These are phyloP conservation scores for Puccinia polysora DNA, from an alignment of 1,284 basidiomycete genomes.

Conservation along the genomic window DNA sequence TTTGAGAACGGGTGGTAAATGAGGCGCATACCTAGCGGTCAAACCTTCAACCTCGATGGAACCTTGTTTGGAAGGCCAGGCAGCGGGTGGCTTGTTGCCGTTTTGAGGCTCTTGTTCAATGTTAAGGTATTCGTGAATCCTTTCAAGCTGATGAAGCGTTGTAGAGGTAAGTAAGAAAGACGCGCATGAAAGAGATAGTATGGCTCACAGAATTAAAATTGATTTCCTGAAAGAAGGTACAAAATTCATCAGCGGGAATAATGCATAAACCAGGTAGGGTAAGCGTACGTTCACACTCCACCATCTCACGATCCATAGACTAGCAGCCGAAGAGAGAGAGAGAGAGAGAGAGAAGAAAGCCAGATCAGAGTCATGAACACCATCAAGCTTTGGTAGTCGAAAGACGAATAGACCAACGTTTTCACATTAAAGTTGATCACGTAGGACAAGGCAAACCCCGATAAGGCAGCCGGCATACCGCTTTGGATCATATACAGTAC, in stretches of 20 bases:
- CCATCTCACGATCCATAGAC: constrained; percentile 52
- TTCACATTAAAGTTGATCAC: constrained; percentile 45
- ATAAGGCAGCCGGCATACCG: constrained; percentile 43
- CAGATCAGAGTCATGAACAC: background rate
- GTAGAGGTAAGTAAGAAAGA: background rate
- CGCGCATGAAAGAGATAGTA: background rate
- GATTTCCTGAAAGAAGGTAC: constrained; percentile 11
- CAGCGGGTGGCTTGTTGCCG: constrained; percentile 50
- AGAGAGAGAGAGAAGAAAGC: background rate
- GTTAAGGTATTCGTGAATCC: constrained; percentile 51
- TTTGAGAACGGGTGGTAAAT: constrained; percentile 51
- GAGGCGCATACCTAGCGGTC: constrained; percentile 52
- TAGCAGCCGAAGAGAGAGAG: constrained; percentile 33
- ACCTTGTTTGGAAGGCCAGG: constrained; percentile 51
- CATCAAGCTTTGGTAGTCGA: constrained; percentile 51
- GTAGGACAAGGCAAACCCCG: constrained; percentile 49
- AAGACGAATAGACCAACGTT: constrained; percentile 51
- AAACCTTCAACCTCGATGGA: constrained; percentile 51
- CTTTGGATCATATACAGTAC: constrained; percentile 44
- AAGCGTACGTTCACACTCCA: constrained; percentile 31
- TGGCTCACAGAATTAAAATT: constrained; percentile 20
- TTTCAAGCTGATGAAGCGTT: constrained; percentile 45
- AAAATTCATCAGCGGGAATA: constrained; percentile 47
- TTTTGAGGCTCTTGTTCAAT: constrained; percentile 49
- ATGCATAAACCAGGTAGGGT: constrained; percentile 51